Evolutionary conservation across 1,139 yeast species (phyloP).

Genomic region (Lodderomyces margitis): DNA sequence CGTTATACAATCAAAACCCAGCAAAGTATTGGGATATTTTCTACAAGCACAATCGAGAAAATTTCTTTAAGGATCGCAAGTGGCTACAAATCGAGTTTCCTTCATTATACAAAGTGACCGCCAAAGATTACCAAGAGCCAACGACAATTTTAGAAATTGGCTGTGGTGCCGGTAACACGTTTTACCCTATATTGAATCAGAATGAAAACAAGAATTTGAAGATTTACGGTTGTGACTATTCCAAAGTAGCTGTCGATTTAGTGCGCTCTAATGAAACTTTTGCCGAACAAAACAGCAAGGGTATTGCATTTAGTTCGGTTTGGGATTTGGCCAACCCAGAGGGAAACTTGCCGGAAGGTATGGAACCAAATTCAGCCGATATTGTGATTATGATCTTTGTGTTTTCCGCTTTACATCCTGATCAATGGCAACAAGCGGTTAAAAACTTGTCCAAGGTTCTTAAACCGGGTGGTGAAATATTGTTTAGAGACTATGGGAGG

Average conservation of each 20-base stretch:
- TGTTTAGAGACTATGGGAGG: slow-evolving; percentile 93
- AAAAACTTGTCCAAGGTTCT: slow-evolving; percentile 64
- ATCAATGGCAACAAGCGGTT: slow-evolving; percentile 85
- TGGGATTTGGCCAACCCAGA: slow-evolving; percentile 92
- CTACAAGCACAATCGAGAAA: slow-evolving; percentile 84
- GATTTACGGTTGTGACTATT: slow-evolving; percentile 86
- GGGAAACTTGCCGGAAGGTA: slow-evolving; percentile 75
- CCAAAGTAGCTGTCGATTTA: slow-evolving; percentile 84
- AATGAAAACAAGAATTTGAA: slow-evolving; percentile 75
- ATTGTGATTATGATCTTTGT: slow-evolving; percentile 92
- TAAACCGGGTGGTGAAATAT: slow-evolving; percentile 89
- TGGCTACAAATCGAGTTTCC: slow-evolving; percentile 98
- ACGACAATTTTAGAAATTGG: slow-evolving; percentile 86
- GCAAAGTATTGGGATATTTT: slow-evolving; percentile 96
- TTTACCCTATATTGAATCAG: slow-evolving; percentile 82
- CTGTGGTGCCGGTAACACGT: slow-evolving; percentile 97
- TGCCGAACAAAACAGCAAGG: slow-evolving; percentile 40
- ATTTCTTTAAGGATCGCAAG: slow-evolving; percentile 92
- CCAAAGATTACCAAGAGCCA: slow-evolving; percentile 61
- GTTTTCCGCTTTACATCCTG: slow-evolving; percentile 87
- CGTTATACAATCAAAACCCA: slow-evolving; percentile 76
- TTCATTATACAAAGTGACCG: slow-evolving; percentile 71
- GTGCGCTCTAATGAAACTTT: slow-evolving; percentile 66
- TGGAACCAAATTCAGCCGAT: slow-evolving; percentile 81
- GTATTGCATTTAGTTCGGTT: slow-evolving; percentile 77